phyloP scores from a whole-genome alignment of 176 grass and related monocot genomes.

The Paspalum notatum region DNA sequence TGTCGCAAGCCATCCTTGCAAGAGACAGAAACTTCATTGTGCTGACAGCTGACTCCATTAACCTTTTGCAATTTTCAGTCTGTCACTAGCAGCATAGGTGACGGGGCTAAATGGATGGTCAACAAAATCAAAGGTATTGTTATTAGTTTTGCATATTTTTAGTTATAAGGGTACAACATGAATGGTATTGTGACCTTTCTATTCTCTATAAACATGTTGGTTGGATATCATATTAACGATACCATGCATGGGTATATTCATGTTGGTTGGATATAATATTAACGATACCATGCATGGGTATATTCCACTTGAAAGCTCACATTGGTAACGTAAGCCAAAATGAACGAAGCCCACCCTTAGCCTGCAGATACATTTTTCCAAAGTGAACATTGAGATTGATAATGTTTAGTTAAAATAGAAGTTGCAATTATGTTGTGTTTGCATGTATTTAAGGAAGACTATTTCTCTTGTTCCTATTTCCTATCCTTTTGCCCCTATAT shows the following conservation, averaged over 20 bases:
- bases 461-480: too few relatives aligned
- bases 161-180: neutral
- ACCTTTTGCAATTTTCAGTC: slow-evolving; percentile 48
- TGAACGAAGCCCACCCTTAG: neutral
- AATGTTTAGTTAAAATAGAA: neutral
- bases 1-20: neutral
- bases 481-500: too few relatives aligned
- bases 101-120: slow-evolving; percentile 95
- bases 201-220: neutral
- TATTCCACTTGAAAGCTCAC: neutral
- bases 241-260: neutral
- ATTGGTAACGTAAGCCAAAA: neutral
- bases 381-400: neutral
- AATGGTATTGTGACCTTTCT: neutral
- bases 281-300: neutral
- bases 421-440: too few relatives aligned
- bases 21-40: neutral
- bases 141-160: neutral
- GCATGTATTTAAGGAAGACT: too few relatives aligned
- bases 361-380: neutral
- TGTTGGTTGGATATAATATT: neutral
- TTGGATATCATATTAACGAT: neutral
- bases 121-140: slow-evolving; percentile 91
- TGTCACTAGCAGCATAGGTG: slow-evolving; percentile 87
- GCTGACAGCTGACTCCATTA: slow-evolving; percentile 18